Evolutionary conservation across 78 protist species (phyloP).

Genomic region (Dictyostelium purpureum): DNA sequence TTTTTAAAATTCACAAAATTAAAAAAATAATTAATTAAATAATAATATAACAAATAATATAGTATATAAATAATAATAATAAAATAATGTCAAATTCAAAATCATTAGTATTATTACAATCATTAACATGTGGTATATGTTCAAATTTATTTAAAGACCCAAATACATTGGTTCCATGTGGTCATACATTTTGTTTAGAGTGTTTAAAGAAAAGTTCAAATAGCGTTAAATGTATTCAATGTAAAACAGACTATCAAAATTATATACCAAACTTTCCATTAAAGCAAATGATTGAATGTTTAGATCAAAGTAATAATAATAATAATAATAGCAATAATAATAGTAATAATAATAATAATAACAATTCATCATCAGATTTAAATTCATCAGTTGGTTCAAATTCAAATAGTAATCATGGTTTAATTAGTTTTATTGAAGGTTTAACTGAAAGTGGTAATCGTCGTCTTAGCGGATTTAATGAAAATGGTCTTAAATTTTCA

Average conservation of each 20-base stretch:
- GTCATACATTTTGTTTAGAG: slow-evolving; percentile 18
- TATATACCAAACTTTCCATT: slow-evolving; percentile 10
- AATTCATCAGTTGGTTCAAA: slow-evolving; percentile 4
- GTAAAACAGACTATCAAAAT: not conserved
- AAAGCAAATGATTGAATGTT: slow-evolving; percentile 25
- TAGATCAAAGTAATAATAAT: not conserved
- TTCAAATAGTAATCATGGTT: not conserved
- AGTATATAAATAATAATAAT: no score
- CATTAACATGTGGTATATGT: slow-evolving; percentile 21
- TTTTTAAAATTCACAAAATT: no score
- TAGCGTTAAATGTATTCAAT: slow-evolving; percentile 10
- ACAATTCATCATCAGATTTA: not conserved
- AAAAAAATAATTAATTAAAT: no score
- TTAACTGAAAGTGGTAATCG: not conserved
- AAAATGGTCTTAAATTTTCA: not conserved
- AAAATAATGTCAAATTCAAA: slow-evolving; percentile 2
- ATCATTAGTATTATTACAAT: slow-evolving; percentile 17
- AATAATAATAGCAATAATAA: not conserved
- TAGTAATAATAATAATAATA: not conserved
- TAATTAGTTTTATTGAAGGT: slow-evolving; percentile 8
- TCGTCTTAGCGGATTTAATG: not conserved
- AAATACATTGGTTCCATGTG: slow-evolving; percentile 18
- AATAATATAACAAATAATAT: no score
- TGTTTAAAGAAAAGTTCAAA: not conserved
- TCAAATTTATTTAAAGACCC: slow-evolving; percentile 21